A percentile compares a stretch with the other conserved stretches of the same genome.
Conservation (phyloP, 1,284 basidiomycete species). For the Boletus subluridellus region DNA sequence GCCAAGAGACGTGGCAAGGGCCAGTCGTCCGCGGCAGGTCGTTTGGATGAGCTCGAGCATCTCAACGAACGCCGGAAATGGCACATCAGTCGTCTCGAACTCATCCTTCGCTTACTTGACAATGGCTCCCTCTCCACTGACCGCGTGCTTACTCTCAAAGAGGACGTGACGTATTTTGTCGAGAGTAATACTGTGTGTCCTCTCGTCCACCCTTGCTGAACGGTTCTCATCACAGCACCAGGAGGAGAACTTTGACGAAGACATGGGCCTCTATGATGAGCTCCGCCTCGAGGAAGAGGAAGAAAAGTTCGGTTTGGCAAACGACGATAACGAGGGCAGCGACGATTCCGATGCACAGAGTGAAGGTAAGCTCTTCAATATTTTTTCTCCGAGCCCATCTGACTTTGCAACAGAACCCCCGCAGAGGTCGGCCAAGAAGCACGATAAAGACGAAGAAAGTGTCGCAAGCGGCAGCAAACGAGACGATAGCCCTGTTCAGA, state of each 20-base stretch:
- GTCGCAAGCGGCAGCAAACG: constrained; percentile 61
- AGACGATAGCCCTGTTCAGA: constrained; percentile 73
- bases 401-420: constrained; percentile 49
- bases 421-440: constrained; percentile 67
- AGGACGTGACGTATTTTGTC: constrained; percentile 96
- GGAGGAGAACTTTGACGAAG: constrained; percentile 98
- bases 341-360: constrained; percentile 70
- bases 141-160: constrained; percentile 80
- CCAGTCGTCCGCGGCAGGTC: constrained; percentile 60
- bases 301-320: constrained; percentile 80
- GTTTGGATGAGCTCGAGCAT: constrained; percentile 80
- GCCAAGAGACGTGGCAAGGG: constrained; percentile 80
- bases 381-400: background rate
- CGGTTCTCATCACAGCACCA: constrained; percentile 37
- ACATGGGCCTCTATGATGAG: constrained; percentile 97
- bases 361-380: constrained; percentile 51
- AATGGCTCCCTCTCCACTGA: constrained; percentile 89
- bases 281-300: constrained; percentile 98
- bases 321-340: constrained; percentile 68
- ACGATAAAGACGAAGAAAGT: constrained; percentile 77
- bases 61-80: constrained; percentile 94
- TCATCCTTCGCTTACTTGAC: constrained; percentile 90
- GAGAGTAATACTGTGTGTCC: constrained; percentile 87
- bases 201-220: constrained; percentile 9
- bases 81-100: constrained; percentile 92